A percentile compares a stretch with the other conserved stretches of the same genome.
phyloP scores from a whole-genome alignment of 177 flowering plant genomes.

The Vitis hybrid region DNA sequence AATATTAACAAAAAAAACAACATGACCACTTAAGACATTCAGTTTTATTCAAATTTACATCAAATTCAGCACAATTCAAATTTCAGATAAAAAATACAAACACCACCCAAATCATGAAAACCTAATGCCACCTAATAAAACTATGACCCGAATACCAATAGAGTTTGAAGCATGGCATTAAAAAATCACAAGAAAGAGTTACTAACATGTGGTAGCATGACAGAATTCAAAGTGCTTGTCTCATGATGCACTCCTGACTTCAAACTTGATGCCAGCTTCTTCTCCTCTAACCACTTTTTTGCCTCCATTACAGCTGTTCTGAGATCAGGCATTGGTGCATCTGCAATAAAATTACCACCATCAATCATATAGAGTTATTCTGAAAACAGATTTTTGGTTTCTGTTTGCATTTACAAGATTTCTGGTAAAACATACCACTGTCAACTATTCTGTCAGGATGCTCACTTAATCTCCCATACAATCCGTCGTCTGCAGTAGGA shows the following conservation, averaged over 20 bases:
- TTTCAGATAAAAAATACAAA: neutral
- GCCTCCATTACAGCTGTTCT: conserved; percentile 71
- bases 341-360: conserved; percentile 22
- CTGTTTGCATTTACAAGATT: neutral
- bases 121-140: neutral
- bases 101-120: neutral
- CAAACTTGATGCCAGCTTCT: conserved; percentile 48
- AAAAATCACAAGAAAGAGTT: conserved; percentile 8
- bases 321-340: conserved; percentile 25
- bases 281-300: conserved; percentile 77
- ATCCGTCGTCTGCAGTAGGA: conserved; percentile 25
- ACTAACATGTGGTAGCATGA: conserved; percentile 42
- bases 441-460: conserved; percentile 19
- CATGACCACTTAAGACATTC: too few relatives aligned
- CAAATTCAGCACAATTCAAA: neutral
- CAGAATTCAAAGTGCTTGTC: conserved; percentile 24
- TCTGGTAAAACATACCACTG: conserved; percentile 11
- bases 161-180: neutral
- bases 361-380: conserved; percentile 7
- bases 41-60: too few relatives aligned
- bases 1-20: too few relatives aligned
- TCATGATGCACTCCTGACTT: conserved; percentile 33
- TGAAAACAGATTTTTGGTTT: neutral
- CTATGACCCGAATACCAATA: neutral
- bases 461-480: conserved; percentile 20